Conservation (phyloP, 192 early-diverging fungal species). For the Coemansia sp. region DNA sequence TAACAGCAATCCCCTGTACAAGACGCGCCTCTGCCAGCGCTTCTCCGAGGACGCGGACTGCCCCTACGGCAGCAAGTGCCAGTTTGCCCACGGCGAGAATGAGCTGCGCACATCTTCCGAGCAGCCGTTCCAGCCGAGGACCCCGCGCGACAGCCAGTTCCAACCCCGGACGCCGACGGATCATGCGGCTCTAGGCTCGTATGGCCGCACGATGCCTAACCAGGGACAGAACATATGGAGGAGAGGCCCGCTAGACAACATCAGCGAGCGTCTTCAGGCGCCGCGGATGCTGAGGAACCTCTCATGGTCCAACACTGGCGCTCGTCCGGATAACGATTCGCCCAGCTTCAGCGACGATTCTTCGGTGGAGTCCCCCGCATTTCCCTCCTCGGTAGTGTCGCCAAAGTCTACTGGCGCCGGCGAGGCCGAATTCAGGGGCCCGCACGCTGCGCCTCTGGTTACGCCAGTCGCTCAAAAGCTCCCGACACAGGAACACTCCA, state of each 20-base stretch:
- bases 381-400: slow-evolving; percentile 8
- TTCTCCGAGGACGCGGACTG: slow-evolving; percentile 74
- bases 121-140: slow-evolving; percentile 23
- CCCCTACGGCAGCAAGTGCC: slow-evolving; percentile 85
- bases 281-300: slow-evolving; percentile 26
- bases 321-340: slow-evolving; percentile 16
- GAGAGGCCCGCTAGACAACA: slow-evolving; percentile 11
- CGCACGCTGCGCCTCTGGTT: slow-evolving; percentile 31
- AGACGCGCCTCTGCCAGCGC: slow-evolving; percentile 80
- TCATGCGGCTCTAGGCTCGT: slow-evolving; percentile 8
- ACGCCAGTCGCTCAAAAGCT: slow-evolving; percentile 42
- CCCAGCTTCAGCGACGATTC: slow-evolving; percentile 32
- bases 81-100: slow-evolving; percentile 64
- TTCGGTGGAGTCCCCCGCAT: slow-evolving; percentile 20
- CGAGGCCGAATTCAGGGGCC: slow-evolving; percentile 17
- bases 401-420: slow-evolving; percentile 2
- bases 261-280: slow-evolving; percentile 24
- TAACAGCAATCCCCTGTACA: slow-evolving; percentile 69
- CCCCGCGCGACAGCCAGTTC: slow-evolving; percentile 27
- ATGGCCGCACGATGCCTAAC: slow-evolving; percentile 9
- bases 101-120: slow-evolving; percentile 49
- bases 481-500: slow-evolving; percentile 14
- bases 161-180: slow-evolving; percentile 13
- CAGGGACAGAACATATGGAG: slow-evolving; percentile 29
- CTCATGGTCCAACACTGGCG: slow-evolving; percentile 38